Base-by-base conservation (phyloP, 306 rosid species). In the Trichosanthes truncata region DNA sequence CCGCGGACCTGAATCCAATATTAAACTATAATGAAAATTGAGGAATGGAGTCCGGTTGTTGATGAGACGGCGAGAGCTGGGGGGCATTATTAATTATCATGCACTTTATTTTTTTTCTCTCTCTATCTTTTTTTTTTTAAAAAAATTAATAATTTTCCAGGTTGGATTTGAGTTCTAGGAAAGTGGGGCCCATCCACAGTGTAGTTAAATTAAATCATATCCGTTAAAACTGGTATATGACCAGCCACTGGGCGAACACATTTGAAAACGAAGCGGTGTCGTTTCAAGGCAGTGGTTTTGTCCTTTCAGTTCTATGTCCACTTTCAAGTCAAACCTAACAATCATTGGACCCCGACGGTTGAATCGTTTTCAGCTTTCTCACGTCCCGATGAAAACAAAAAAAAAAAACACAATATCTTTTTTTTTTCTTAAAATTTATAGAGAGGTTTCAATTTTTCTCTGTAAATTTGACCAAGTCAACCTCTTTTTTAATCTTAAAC, bases 191-290 rank as follows among this genome's bases (percentile, higher is more conserved):
- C 84, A 11, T 23, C 11, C 9, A 35, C 21, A 1, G 3, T 18
- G 7, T 49, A 29, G 29, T 51, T 29, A 66, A 74, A 81, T 51
- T 29, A 66, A 74, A 81, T 86, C 80, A 71, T 53, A 80, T 79
- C 77, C 71, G 65, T 72, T 67, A 75, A 79, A 81, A 56, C 69
- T 75, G 86, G n/a, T 84, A 77, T 74, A n/a, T 77, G 87, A n/a
- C 67, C 74, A 48, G 84, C 84, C 86, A 56, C 31, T 56, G 5
- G 13, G 62, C 29, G 13, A 55, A 26, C 61, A 25, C 61, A 20
- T 55, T 55, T 55, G 10, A 7, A 8, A 59, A 5, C 5, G 21
- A 62, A 29, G 20, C 69, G 69, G 41, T 11, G 41, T 62, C 40
- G 68, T 61, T 25, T 61, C 17, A 3, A 9, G 12, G 2, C 29